Percentiles rank a stretch among this genome's conserved stretches.
phyloP scores from a whole-genome alignment of 2,329 filamentous ascomycete genomes.

The Diaporthe destruens region DNA sequence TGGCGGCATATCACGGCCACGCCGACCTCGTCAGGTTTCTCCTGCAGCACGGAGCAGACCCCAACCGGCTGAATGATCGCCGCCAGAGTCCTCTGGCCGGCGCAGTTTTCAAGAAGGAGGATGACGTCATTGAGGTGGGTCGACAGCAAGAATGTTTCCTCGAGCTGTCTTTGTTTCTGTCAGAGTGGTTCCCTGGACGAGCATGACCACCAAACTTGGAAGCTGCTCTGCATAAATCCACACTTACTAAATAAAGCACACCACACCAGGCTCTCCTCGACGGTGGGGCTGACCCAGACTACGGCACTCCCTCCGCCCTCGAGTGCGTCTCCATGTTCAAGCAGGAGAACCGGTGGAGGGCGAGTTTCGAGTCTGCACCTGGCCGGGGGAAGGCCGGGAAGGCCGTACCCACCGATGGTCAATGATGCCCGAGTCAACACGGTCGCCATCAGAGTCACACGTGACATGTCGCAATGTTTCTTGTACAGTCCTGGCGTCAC shows the following conservation, averaged over 20 bases:
- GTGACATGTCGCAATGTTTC: not conserved
- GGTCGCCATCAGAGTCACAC: too few species aligned
- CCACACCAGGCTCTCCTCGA: slow-evolving; percentile 58
- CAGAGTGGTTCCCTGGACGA: too few species aligned
- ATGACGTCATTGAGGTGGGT: slow-evolving; percentile 70
- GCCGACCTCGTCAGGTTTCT: slow-evolving; percentile 70
- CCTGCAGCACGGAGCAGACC: slow-evolving; percentile 72
- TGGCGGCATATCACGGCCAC: slow-evolving; percentile 78
- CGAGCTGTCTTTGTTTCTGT: too few species aligned
- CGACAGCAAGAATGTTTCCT: not conserved
- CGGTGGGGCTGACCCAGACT: slow-evolving; percentile 67
- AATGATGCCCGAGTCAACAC: not conserved
- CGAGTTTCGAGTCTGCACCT: slow-evolving; percentile 62
- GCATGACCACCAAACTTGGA: too few species aligned
- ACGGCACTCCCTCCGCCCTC: slow-evolving; percentile 62
- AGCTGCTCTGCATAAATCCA: not conserved
- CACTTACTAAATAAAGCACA: not conserved
- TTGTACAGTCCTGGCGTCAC: not conserved
- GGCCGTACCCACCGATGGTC: slow-evolving; percentile 42
- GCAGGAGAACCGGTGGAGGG: slow-evolving; percentile 63
- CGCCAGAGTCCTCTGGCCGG: slow-evolving; percentile 78
- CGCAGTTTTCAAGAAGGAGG: slow-evolving; percentile 79
- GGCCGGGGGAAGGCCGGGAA: slow-evolving; percentile 64
- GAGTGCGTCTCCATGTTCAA: slow-evolving; percentile 65
- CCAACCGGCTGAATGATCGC: slow-evolving; percentile 75